phyloP scores from a whole-genome alignment of 2,329 filamentous ascomycete species.

The Fusarium sp. region DNA sequence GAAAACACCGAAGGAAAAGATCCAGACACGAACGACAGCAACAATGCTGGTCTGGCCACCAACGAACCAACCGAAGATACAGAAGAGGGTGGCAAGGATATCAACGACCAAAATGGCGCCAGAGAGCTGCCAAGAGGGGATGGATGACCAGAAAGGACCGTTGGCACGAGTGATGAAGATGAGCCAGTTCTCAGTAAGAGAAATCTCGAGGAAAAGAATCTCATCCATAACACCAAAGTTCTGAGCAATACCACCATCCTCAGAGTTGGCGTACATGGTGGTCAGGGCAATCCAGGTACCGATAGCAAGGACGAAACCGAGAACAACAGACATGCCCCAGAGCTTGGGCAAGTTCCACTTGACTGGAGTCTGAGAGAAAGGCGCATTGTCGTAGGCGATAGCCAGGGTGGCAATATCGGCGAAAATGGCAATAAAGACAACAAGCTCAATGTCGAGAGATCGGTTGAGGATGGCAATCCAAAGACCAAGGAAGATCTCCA shows the following conservation, averaged over 20 bases:
- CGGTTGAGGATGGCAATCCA: constrained; percentile 91
- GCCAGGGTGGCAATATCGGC: constrained; percentile 91
- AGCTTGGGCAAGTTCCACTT: constrained; percentile 96
- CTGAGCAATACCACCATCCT: constrained; percentile 85
- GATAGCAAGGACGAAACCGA: constrained; percentile 81
- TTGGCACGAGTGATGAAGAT: constrained; percentile 97
- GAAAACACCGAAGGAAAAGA: constrained; percentile 91
- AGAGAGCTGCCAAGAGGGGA: constrained; percentile 84
- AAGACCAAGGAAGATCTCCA: constrained; percentile 90
- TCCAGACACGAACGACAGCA: constrained; percentile 87
- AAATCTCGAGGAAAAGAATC: constrained; percentile 89
- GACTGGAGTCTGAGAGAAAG: constrained; percentile 84
- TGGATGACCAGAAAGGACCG: constrained; percentile 89
- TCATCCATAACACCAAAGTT: constrained; percentile 85
- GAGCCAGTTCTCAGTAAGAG: constrained; percentile 92
- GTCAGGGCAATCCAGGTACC: constrained; percentile 91
- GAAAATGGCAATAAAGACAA: constrained; percentile 94
- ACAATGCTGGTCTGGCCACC: constrained; percentile 77
- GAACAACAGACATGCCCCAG: constrained; percentile 89
- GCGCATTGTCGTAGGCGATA: constrained; percentile 93
- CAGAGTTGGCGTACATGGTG: constrained; percentile 76
- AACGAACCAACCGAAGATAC: constrained; percentile 84
- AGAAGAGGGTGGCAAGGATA: constrained; percentile 85
- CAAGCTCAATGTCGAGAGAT: constrained; percentile 83
- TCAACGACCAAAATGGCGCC: constrained; percentile 84